A percentile compares a stretch with the other conserved stretches of the same genome.
phyloP scores from a whole-genome alignment of 192 early-diverging fungal species.

The Mortierella claussenii region DNA sequence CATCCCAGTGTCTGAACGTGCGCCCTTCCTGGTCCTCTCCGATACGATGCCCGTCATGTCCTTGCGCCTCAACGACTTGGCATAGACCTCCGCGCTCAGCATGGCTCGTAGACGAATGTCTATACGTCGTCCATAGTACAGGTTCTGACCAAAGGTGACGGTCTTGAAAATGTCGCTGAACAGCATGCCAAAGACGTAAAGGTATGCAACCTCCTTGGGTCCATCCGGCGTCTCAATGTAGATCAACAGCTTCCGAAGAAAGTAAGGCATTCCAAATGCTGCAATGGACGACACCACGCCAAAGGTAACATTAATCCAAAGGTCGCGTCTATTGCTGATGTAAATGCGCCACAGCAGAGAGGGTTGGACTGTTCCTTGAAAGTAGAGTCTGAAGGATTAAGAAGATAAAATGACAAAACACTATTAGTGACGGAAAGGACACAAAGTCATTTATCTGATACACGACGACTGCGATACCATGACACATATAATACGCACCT shows the following conservation, averaged over 20 bases:
- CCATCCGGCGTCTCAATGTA: constrained; percentile 51
- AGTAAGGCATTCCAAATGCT: constrained; percentile 63
- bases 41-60: constrained; percentile 54
- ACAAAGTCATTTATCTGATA: no score
- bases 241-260: constrained; percentile 52
- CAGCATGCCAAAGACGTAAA: constrained; percentile 63
- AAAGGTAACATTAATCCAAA: constrained; percentile 45
- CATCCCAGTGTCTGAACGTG: constrained; percentile 63
- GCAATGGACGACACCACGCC: constrained; percentile 51
- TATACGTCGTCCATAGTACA: constrained; percentile 62
- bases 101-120: constrained; percentile 64
- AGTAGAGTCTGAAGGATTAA: constrained; percentile 21
- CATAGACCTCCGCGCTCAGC: constrained; percentile 62
- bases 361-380: not conserved
- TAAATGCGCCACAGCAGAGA: constrained; percentile 44
- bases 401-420: not conserved
- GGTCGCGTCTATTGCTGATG: constrained; percentile 27
- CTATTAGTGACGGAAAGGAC: no score
- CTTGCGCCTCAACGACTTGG: constrained; percentile 58
- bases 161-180: constrained; percentile 48
- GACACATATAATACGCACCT: no score
- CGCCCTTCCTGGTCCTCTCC: constrained; percentile 19
- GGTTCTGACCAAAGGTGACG: constrained; percentile 57
- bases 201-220: constrained; percentile 55
- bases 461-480: no score